These are phyloP conservation scores for Globisporangium uncinulatum DNA, from an alignment of 352 stramenopile genomes.

Conservation along the genomic window DNA sequence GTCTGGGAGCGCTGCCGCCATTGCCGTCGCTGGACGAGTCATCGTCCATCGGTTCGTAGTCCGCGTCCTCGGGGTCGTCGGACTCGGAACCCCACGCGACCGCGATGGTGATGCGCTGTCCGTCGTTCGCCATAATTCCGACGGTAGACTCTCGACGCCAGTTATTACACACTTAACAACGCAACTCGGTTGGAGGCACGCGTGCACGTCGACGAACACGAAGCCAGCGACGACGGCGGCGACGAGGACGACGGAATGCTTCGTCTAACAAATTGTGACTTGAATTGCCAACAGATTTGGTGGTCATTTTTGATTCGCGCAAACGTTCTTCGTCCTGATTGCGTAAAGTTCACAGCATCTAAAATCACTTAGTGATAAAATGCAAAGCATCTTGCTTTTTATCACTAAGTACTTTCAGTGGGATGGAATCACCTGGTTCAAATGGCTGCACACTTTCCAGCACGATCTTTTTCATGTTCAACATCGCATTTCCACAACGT, in stretches of 20 bases:
- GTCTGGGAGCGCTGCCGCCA: not conserved
- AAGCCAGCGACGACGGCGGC: not conserved
- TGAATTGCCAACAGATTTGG: no score
- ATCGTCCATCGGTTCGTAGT: conserved; percentile 14
- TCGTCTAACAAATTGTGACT: not conserved
- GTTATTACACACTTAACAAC: no score
- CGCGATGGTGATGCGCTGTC: not conserved
- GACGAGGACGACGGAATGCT: not conserved
- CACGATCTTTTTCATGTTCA: not conserved
- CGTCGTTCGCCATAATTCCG: conserved; percentile 10
- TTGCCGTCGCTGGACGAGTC: conserved; percentile 6
- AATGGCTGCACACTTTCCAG: no score
- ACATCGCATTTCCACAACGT: no score
- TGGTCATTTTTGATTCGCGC: not conserved
- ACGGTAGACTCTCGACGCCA: no score
- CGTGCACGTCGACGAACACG: not conserved
- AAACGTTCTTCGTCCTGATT: not conserved
- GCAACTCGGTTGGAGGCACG: no score
- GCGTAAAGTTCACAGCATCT: not conserved
- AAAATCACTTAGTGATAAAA: not conserved
- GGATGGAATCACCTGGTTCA: no score
- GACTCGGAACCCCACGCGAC: conserved; percentile 12
- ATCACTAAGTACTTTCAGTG: no score
- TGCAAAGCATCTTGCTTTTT: not conserved
- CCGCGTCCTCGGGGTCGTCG: conserved; percentile 12